Conservation (phyloP, 1,139 yeast species). For the Kodamaea plutei region DNA sequence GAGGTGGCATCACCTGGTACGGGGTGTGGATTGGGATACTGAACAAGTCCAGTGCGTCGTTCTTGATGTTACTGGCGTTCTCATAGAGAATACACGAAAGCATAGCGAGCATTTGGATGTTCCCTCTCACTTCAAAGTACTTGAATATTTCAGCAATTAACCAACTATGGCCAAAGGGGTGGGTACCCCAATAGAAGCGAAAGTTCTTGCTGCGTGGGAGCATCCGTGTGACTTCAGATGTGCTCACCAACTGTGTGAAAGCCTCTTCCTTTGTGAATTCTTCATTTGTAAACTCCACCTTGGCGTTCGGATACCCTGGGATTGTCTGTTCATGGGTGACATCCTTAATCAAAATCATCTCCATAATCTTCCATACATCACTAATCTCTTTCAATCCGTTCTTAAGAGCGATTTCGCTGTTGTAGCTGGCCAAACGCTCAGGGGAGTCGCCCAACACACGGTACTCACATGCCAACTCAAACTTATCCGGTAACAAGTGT, state of each 20-base stretch:
- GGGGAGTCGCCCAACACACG: constrained; percentile 65
- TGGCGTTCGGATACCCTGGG: constrained; percentile 9
- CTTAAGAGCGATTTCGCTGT: constrained; percentile 66
- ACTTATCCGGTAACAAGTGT: constrained; percentile 70
- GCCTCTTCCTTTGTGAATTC: constrained; percentile 11
- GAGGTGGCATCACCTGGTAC: constrained; percentile 34
- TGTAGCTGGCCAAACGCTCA: constrained; percentile 60
- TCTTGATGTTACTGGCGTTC: constrained; percentile 23
- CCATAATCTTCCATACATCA: constrained; percentile 74
- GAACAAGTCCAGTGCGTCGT: constrained; percentile 15
- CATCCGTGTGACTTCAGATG: constrained; percentile 16
- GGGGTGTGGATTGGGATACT: constrained; percentile 49
- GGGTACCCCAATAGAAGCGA: constrained; percentile 70
- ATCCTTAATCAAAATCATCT: constrained; percentile 38
- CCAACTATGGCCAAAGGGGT: constrained; percentile 76
- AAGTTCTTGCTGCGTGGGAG: constrained; percentile 12
- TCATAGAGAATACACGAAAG: constrained; percentile 65
- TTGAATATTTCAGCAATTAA: constrained; percentile 59
- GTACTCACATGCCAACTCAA: constrained; percentile 75
- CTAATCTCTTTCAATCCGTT: constrained; percentile 62
- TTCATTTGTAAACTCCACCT: neutral
- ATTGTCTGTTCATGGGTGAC: constrained; percentile 15
- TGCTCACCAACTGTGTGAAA: constrained; percentile 16
- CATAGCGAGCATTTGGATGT: constrained; percentile 90
- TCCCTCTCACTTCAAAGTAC: constrained; percentile 61